phyloP scores from a whole-genome alignment of 352 stramenopile genomes.

The Phytophthora hibernalis region DNA sequence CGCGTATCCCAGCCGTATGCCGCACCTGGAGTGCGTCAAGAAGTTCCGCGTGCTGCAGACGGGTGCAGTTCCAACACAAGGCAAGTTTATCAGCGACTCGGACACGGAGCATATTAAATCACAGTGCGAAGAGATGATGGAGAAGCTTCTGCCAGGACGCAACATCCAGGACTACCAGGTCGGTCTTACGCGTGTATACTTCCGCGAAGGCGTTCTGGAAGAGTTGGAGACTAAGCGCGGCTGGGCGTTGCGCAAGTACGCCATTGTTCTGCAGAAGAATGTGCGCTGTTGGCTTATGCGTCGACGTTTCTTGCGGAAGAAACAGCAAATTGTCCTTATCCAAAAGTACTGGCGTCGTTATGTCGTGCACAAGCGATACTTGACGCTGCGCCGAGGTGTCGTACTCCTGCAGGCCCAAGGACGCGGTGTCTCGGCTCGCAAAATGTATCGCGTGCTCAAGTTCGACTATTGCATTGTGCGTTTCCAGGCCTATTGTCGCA shows the following conservation, averaged over 20 bases:
- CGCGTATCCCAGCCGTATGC: constrained; percentile 83
- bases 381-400: constrained; percentile 54
- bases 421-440: constrained; percentile 66
- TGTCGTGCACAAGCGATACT: constrained; percentile 63
- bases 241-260: constrained; percentile 74
- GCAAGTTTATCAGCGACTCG: constrained; percentile 44
- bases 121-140: constrained; percentile 76
- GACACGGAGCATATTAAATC: constrained; percentile 61
- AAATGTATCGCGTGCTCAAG: constrained; percentile 72
- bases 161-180: constrained; percentile 90
- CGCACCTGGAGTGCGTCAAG: constrained; percentile 81
- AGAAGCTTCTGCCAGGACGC: constrained; percentile 64
- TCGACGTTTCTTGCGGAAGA: constrained; percentile 57
- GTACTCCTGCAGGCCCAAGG: constrained; percentile 67
- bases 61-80: constrained; percentile 37
- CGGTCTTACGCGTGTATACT: constrained; percentile 87
- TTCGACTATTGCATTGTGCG: constrained; percentile 82
- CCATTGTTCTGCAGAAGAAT: constrained; percentile 78
- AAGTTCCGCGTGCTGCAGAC: constrained; percentile 74
- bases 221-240: constrained; percentile 78
- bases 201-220: constrained; percentile 86
- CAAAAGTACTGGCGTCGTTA: constrained; percentile 84
- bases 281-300: constrained; percentile 72
- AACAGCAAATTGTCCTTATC: constrained; percentile 55
- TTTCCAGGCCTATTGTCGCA: constrained; percentile 76